Percentiles rank a stretch among this genome's conserved stretches.
phyloP scores from a whole-genome alignment of 768 basidiomycete genomes.

The Baorangia bicolor region DNA sequence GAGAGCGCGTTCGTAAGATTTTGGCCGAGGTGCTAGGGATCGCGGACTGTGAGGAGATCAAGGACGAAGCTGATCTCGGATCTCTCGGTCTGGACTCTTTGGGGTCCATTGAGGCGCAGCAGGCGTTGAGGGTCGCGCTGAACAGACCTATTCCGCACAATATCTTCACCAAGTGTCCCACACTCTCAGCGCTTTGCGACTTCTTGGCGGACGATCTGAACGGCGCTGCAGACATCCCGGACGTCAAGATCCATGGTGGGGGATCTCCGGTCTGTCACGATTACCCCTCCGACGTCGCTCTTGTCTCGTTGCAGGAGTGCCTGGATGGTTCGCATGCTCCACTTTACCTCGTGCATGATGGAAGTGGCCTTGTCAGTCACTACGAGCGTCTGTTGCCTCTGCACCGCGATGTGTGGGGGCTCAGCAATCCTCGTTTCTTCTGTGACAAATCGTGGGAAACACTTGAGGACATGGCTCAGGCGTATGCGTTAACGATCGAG shows the following conservation, averaged over 20 bases:
- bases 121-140: conserved; percentile 44
- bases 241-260: not conserved
- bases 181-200: conserved; percentile 27
- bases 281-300: conserved; percentile 28
- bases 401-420: conserved; percentile 56
- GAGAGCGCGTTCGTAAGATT: conserved; percentile 35
- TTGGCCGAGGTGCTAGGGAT: conserved; percentile 47
- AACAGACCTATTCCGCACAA: conserved; percentile 43
- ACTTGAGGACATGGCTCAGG: conserved; percentile 50
- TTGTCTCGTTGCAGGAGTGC: conserved; percentile 40
- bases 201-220: conserved; percentile 9
- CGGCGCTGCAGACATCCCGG: not conserved
- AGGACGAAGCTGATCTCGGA: conserved; percentile 46
- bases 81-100: conserved; percentile 63
- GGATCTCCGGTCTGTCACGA: not conserved
- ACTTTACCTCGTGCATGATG: conserved; percentile 71
- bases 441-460: conserved; percentile 46
- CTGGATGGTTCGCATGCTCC: conserved; percentile 31
- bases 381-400: conserved; percentile 48
- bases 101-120: conserved; percentile 58
- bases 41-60: conserved; percentile 33
- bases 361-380: conserved; percentile 59
- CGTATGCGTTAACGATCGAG: conserved; percentile 46
- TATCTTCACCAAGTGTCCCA: conserved; percentile 42
- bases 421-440: conserved; percentile 55